A percentile compares a stretch with the other conserved stretches of the same genome.
These are phyloP conservation scores for Hypomyces perniciosus DNA, from an alignment of 2,329 filamentous ascomycete species.

Conservation along the genomic window DNA sequence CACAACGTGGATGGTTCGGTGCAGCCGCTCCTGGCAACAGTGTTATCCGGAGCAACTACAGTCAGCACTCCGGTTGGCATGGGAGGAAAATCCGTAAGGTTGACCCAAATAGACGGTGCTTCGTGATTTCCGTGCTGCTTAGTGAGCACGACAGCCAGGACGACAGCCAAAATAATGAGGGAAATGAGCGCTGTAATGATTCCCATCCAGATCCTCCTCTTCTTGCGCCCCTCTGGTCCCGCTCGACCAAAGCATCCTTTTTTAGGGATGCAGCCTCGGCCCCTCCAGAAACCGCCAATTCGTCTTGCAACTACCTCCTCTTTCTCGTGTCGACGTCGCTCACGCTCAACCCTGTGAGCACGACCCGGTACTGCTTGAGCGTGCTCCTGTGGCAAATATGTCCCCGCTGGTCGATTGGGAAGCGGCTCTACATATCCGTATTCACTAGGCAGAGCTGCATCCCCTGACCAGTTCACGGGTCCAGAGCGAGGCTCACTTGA, in stretches of 20 bases:
- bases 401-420: conserved; percentile 39
- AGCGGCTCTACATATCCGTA: conserved; percentile 20
- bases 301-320: conserved; percentile 56
- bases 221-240: conserved; percentile 58
- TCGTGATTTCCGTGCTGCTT: conserved; percentile 19
- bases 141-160: conserved; percentile 53
- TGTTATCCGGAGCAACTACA: conserved; percentile 65
- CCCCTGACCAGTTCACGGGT: background rate
- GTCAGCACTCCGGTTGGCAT: conserved; percentile 81
- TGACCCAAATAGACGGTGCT: conserved; percentile 61
- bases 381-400: conserved; percentile 41
- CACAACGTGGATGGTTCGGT: conserved; percentile 68
- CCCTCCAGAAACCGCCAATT: conserved; percentile 58
- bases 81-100: conserved; percentile 77
- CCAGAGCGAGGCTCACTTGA: background rate
- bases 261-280: conserved; percentile 55
- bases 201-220: conserved; percentile 53
- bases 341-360: conserved; percentile 42
- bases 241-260: conserved; percentile 54
- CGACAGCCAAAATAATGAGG: conserved; percentile 51
- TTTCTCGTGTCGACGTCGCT: conserved; percentile 54
- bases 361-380: conserved; percentile 35
- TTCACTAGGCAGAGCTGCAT: background rate
- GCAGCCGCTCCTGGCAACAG: conserved; percentile 59
- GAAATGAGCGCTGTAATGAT: conserved; percentile 45